Conservation (phyloP, 1,284 basidiomycete species). For the Leccinum subrobustum region DNA sequence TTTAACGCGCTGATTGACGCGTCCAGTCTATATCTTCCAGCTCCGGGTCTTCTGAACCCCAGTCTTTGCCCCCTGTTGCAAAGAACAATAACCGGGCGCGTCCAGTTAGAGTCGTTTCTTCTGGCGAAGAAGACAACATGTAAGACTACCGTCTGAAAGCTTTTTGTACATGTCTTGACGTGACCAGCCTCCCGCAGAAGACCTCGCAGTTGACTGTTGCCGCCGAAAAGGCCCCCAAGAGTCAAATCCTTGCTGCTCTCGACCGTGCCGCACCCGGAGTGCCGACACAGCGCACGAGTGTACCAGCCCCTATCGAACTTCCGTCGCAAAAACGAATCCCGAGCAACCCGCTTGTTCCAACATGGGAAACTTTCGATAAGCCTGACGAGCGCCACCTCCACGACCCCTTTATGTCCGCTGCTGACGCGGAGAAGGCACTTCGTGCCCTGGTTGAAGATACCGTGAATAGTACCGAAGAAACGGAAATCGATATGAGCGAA, state of each 20-base stretch:
- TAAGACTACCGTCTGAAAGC: conserved; percentile 5
- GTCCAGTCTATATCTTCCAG: conserved; percentile 25
- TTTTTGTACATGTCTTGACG: conserved; percentile 1
- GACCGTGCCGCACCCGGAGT: conserved; percentile 22
- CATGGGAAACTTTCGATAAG: conserved; percentile 34
- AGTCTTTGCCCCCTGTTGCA: conserved; percentile 12
- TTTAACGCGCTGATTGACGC: background rate
- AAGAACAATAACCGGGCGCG: conserved; percentile 8
- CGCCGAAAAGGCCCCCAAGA: conserved; percentile 11
- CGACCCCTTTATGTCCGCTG: conserved; percentile 40
- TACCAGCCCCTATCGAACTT: conserved; percentile 32
- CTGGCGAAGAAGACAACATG: conserved; percentile 27
- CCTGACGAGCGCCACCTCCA: conserved; percentile 33
- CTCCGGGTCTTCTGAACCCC: conserved; percentile 22
- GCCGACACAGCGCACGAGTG: conserved; percentile 17
- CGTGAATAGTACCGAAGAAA: conserved; percentile 41
- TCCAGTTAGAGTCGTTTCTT: conserved; percentile 26
- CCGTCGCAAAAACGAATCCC: conserved; percentile 20
- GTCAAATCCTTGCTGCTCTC: conserved; percentile 22
- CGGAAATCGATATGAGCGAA: conserved; percentile 61
- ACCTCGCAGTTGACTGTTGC: background rate
- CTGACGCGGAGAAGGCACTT: conserved; percentile 63
- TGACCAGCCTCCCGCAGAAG: conserved; percentile 10
- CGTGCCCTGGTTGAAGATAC: conserved; percentile 57
- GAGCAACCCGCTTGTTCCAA: conserved; percentile 9